Conservation (phyloP, 306 rosid genomes). For the Quercus alba region DNA sequence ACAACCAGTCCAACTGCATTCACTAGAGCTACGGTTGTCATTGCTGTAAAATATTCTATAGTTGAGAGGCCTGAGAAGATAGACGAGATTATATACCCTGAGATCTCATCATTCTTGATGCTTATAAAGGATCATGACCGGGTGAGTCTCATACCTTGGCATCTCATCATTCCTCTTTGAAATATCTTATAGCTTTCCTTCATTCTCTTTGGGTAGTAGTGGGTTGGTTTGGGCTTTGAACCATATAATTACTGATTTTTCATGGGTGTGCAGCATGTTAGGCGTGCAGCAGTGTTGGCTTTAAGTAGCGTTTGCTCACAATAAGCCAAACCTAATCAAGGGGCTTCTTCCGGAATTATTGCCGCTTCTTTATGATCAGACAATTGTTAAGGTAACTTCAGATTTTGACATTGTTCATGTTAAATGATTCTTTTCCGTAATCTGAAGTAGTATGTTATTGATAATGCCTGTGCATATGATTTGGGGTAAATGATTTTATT, state of each 20-base stretch:
- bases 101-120: slow-evolving; percentile 91
- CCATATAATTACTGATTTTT: slow-evolving; percentile 24
- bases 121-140: slow-evolving; percentile 95
- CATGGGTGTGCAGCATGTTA: slow-evolving; percentile 75
- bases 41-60: slow-evolving; percentile 94
- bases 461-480: not conserved
- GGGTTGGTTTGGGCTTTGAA: slow-evolving; percentile 24
- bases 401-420: slow-evolving; percentile 3
- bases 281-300: slow-evolving; percentile 99
- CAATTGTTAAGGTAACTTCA: slow-evolving; percentile 75
- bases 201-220: not conserved
- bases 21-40: slow-evolving; percentile 98
- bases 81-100: slow-evolving; percentile 91
- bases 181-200: not conserved
- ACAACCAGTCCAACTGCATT: slow-evolving; percentile 90
- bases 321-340: slow-evolving; percentile 91
- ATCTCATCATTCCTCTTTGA: not conserved
- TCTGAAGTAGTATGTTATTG: not conserved
- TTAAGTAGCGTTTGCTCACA: slow-evolving; percentile 97
- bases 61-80: slow-evolving; percentile 98
- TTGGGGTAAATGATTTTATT: not conserved
- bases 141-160: slow-evolving; percentile 38
- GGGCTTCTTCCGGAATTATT: slow-evolving; percentile 92
- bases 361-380: slow-evolving; percentile 99
- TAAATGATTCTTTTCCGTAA: not conserved